phyloP scores from a whole-genome alignment of 2,329 filamentous ascomycete genomes.

The Colletotrichum cuscutae region DNA sequence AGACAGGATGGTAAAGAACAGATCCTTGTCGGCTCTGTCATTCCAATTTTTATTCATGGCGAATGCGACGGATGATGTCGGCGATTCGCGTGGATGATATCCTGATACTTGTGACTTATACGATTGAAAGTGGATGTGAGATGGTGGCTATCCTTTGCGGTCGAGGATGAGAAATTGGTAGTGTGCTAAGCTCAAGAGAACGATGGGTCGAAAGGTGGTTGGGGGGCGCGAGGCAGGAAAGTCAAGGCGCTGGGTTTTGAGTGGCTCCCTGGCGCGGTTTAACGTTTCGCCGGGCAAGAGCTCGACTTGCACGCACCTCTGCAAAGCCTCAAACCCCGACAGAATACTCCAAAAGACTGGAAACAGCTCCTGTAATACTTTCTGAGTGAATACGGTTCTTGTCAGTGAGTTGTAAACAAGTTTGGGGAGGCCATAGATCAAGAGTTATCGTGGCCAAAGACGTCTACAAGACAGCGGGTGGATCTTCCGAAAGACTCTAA shows the following conservation, averaged over 20 bases:
- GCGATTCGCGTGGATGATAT: conserved; percentile 26
- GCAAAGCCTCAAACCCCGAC: neutral
- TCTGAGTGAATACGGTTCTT: neutral
- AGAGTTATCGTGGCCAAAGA: neutral
- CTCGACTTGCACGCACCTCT: neutral
- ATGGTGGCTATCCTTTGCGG: conserved; percentile 1
- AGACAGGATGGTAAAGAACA: conserved; percentile 71
- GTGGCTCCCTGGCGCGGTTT: conserved; percentile 9
- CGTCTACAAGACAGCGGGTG: neutral
- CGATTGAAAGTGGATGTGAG: conserved; percentile 18
- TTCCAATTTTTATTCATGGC: conserved; percentile 71
- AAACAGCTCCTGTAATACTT: no score
- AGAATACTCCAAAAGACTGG: no score
- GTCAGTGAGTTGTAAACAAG: neutral
- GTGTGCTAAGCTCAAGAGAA: conserved; percentile 11
- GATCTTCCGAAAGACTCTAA: neutral
- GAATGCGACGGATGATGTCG: conserved; percentile 33
- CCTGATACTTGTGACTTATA: conserved; percentile 22
- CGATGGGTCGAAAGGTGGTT: conserved; percentile 7
- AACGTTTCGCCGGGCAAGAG: conserved; percentile 20
- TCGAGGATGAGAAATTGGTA: conserved; percentile 17
- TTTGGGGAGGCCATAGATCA: neutral
- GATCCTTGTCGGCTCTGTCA: conserved; percentile 69
- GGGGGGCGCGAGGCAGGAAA: neutral
- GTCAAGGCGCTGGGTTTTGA: conserved; percentile 27